Base-by-base conservation (phyloP, 148 eudicot species). In the Arbutus unedo region DNA sequence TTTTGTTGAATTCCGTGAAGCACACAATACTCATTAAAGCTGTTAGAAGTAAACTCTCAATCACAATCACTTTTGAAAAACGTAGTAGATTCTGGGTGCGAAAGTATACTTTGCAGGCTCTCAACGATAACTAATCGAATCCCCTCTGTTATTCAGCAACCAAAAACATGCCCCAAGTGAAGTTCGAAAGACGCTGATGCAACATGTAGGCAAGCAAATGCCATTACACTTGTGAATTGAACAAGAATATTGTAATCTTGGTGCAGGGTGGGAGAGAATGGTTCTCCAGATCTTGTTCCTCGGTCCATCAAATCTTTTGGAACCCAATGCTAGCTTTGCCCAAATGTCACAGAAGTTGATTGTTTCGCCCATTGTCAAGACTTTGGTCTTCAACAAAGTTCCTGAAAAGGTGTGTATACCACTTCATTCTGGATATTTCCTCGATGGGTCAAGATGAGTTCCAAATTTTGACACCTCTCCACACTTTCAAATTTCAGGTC, bases 231-330 rank as follows among this genome's bases (percentile, higher is more conserved):
- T 6, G 41, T 64, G 70, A 76, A 8, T 5, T 9, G 1, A 50
- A 66, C 2, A 21, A 31, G 38, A 31, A 44, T 16, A 44, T 11
- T 76, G 16, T 9, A 14, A 16, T 88, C 2, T 23, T 78, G 76
- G 57, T 78, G 81, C 91, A 97, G 99, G 99, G 60, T 97, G 99
- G 99, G 98, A 94, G 81, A 91, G 99, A 91, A 97, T 97, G 99
- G 99, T 97, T 84, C 98, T 97, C 57, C 99, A 97, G 84, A 97
- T 97, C 76, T 86, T 97, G 86, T 97, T 97, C 83, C 94, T 97
- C 68, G 99, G 99, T 59, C 99, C 99, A 16, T 94, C 98, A 55
- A 94, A 97, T 89, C 90, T 97, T 80, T 85, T 97, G 85, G 99
- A 97, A 81, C 99, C 99, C 53, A 92, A 94, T 16, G 91, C 98